Evolutionary conservation across 305 asterid species (phyloP).

Genomic region (Ajuga reptans): DNA sequence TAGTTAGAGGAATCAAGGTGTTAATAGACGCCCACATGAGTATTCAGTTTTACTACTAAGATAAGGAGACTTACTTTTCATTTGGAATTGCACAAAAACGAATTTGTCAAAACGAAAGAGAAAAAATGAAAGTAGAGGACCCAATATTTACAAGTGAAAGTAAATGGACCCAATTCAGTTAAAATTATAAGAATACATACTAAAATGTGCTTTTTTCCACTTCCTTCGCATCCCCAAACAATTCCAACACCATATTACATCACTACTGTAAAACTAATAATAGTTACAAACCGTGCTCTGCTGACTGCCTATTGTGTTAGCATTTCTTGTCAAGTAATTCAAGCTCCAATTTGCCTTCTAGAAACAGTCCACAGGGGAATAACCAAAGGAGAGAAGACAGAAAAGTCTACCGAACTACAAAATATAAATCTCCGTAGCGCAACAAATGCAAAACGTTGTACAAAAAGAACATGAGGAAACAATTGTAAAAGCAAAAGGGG

Average conservation of each 20-base stretch:
- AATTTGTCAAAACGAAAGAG: no score
- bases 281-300: not conserved
- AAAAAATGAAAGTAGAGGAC: no score
- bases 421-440: not conserved
- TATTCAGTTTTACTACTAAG: no score
- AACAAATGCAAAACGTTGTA: constrained; percentile 14
- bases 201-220: no score
- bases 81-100: no score
- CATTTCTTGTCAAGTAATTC: not conserved
- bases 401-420: not conserved
- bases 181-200: no score
- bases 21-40: no score
- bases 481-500: not conserved
- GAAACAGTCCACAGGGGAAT: not conserved
- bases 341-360: not conserved
- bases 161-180: no score
- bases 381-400: not conserved
- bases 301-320: not conserved
- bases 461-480: not conserved
- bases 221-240: no score
- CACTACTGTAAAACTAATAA: not conserved
- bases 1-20: no score
- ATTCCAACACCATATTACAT: not conserved
- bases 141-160: no score
- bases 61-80: no score